Conservation (phyloP, 306 rosid species). For the Vicia faba region DNA sequence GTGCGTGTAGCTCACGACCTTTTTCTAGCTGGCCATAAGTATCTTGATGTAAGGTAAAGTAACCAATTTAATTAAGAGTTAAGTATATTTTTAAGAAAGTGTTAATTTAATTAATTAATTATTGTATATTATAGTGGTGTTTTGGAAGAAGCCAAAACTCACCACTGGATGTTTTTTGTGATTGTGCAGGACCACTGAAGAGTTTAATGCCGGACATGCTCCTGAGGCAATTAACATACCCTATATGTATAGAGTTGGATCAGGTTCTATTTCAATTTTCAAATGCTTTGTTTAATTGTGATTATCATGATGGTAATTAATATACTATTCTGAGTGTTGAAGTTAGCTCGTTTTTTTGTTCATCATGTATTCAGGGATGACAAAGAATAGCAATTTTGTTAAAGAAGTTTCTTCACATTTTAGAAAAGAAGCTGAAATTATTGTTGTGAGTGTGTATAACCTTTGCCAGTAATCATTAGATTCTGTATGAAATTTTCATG, state of each 20-base stretch:
- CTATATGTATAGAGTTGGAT: constrained; percentile 70
- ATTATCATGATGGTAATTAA: background rate
- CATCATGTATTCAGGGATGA: constrained; percentile 55
- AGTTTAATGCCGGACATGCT: constrained; percentile 70
- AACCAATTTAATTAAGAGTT: background rate
- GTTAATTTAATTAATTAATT: too few relatives aligned
- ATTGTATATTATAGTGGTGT: background rate
- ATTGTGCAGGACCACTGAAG: constrained; percentile 68
- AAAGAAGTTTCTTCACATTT: constrained; percentile 59
- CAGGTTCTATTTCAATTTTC: constrained; percentile 55
- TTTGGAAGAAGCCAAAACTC: constrained; percentile 15
- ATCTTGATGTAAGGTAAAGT: constrained; percentile 81
- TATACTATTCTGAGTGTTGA: background rate
- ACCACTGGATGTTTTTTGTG: background rate
- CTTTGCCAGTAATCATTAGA: background rate
- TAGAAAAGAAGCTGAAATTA: constrained; percentile 74
- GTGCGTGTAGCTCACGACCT: constrained; percentile 88
- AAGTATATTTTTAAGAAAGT: background rate
- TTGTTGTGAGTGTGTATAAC: constrained; percentile 62
- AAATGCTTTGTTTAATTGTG: background rate
- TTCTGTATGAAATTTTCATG: background rate
- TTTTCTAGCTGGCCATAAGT: constrained; percentile 85
- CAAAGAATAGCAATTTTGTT: constrained; percentile 64
- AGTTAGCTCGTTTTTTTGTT: background rate
- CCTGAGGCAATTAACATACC: constrained; percentile 80